Percentiles rank a stretch among this genome's conserved stretches.
Evolutionary conservation across 1,139 yeast genomes (phyloP).

Genomic region (Candida anutae): DNA sequence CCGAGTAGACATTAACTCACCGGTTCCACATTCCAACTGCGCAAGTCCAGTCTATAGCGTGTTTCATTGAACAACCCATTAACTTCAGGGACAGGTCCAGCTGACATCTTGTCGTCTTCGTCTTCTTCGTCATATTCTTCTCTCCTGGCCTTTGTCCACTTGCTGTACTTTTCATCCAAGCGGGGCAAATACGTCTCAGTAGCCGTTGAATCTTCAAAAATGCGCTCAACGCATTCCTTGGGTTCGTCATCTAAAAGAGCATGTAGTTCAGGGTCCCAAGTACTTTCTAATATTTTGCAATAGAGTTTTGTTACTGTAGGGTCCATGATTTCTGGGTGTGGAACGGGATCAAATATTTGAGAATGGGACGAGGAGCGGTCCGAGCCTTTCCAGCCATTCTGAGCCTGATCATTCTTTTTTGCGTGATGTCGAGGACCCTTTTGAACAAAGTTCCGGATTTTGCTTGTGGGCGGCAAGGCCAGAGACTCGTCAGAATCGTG

Average conservation of each 20-base stretch:
- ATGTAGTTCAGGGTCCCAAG: conserved; percentile 71
- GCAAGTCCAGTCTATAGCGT: conserved; percentile 33
- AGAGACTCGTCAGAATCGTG: not conserved
- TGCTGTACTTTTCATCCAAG: conserved; percentile 11
- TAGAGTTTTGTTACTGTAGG: conserved; percentile 49
- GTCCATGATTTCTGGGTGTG: conserved; percentile 23
- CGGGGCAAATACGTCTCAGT: conserved; percentile 46
- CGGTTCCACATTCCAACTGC: conserved; percentile 41
- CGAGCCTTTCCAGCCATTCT: too few relatives aligned
- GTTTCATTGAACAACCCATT: conserved; percentile 38
- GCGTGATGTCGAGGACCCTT: not conserved
- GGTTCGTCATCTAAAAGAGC: conserved; percentile 60
- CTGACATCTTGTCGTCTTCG: not conserved
- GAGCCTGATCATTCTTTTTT: not conserved
- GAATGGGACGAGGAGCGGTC: not conserved
- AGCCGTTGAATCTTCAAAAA: conserved; percentile 58
- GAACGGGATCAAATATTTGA: conserved; percentile 1
- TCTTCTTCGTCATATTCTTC: conserved; percentile 31
- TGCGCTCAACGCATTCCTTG: conserved; percentile 64
- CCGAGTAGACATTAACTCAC: too few relatives aligned
- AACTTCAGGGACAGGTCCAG: conserved; percentile 23
- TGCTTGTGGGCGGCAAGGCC: not conserved
- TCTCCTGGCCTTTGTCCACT: conserved; percentile 8
- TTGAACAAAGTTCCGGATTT: not conserved
- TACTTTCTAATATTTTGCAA: conserved; percentile 56